Evolutionary conservation across 768 basidiomycete species (phyloP).

Genomic region (Flagelloscypha sp.): DNA sequence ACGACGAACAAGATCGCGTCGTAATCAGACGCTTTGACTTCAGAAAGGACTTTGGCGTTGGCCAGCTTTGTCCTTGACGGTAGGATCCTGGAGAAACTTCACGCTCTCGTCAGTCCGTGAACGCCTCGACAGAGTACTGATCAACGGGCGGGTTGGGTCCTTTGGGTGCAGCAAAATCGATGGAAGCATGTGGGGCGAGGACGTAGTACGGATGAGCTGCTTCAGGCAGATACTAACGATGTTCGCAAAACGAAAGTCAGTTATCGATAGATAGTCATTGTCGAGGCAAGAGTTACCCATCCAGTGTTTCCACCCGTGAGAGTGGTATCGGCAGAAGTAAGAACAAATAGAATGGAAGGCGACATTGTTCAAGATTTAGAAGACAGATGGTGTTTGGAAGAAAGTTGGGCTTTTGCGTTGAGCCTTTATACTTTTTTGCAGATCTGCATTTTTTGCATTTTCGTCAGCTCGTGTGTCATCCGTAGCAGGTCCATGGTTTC

Average conservation of each 20-base stretch:
- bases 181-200: constrained; percentile 37
- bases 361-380: no score
- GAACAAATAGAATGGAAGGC: constrained; percentile 62
- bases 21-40: constrained; percentile 54
- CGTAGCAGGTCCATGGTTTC: no score
- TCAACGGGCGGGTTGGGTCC: constrained; percentile 71
- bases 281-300: no score
- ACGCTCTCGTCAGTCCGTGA: constrained; percentile 41
- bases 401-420: no score
- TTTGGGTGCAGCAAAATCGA: constrained; percentile 53
- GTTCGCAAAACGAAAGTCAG: no score
- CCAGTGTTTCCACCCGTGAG: constrained; percentile 38
- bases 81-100: constrained; percentile 52
- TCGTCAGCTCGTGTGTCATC: no score
- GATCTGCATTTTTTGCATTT: no score
- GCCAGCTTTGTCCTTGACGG: constrained; percentile 44
- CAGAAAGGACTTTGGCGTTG: constrained; percentile 50
- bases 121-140: constrained; percentile 40
- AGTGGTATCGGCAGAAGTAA: constrained; percentile 56
- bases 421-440: no score
- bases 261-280: no score
- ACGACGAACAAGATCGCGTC: constrained; percentile 71
- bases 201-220: constrained; percentile 66
- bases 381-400: no score
- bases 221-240: constrained; percentile 79